Evolutionary conservation across 73 alveolate species (phyloP), one percentile per base, ranked within the genome.

Genomic region (Paramecium bursaria): DNA sequence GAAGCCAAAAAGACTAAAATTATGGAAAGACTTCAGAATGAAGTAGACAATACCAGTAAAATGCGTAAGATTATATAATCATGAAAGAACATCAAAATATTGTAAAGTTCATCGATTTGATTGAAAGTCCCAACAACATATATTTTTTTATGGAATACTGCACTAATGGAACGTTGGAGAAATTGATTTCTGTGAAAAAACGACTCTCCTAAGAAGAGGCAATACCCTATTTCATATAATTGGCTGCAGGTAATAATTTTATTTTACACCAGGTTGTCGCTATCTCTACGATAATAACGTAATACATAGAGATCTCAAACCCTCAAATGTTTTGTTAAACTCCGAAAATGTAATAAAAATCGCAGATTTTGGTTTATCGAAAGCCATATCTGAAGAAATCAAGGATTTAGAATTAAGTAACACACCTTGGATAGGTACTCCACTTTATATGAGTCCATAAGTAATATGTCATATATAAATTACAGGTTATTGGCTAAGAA

Each of bases 121-220:
- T 73, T 10, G 89, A 79, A 54, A 79, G 85, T 11, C 85, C 89
- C 9, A 79, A 79, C 50, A 79, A 79, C 35, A 79, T 79, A 14
- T 79, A 79, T 15, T 79, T 79, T 55, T 79, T 79, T 79, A 53
- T 79, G 76, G 89, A 79, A 55, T 79, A 79, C 23, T 79, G 89
- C 60, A 49, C 54, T 27, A 82, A 82, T 7, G 89, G 89, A 19
- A 73, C 75, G 19, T 79, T 79, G 44, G 89, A 79, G 25, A 79
- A 79, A 17, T 23, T 79, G 31, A 79, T 79, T 42, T 15, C 51
- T 22, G 4, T 10, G 1, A 61, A 57, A 79, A 73, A 73, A 50
- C 31, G 82, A 54, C 76, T 79, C 1, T 33, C 79, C 15, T 29
- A 79, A 23, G 74, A 48, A 19, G 82, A 79, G 15, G 76, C 89